phyloP scores from a whole-genome alignment of 306 rosid species.

The Senna tora region DNA sequence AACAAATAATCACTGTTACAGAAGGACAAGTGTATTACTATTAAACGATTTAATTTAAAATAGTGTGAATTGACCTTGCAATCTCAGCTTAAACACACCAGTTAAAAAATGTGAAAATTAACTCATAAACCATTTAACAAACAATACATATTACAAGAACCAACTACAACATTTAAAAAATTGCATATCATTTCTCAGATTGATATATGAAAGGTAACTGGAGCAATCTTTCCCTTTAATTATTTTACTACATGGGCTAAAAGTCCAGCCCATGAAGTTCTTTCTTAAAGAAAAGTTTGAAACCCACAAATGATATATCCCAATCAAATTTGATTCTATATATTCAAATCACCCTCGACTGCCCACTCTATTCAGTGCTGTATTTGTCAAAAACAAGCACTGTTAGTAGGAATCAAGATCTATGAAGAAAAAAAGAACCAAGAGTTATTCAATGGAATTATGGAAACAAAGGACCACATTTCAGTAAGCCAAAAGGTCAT shows the following conservation, averaged over 20 bases:
- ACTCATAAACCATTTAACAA: not conserved
- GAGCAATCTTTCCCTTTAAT: not conserved
- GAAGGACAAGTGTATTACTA: not conserved
- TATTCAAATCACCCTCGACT: not conserved
- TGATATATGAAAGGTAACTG: slow-evolving; percentile 11
- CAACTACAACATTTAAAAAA: not conserved
- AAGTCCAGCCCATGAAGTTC: not conserved
- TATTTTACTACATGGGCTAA: slow-evolving; percentile 5
- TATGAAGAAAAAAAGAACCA: not conserved
- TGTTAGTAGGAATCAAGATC: no score
- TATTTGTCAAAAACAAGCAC: not conserved
- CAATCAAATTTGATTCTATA: not conserved
- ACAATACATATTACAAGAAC: not conserved
- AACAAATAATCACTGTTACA: slow-evolving; percentile 84
- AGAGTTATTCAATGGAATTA: not conserved
- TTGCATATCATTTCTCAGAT: not conserved
- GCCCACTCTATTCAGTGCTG: not conserved
- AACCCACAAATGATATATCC: not conserved
- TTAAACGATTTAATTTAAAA: slow-evolving; percentile 18
- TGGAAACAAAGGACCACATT: not conserved
- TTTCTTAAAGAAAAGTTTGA: not conserved
- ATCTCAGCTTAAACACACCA: not conserved
- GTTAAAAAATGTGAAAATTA: not conserved
- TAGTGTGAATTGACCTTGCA: not conserved
- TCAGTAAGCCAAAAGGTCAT: not conserved